Conservation (phyloP, 352 stramenopile genomes). For the Pythium sukuiense region DNA sequence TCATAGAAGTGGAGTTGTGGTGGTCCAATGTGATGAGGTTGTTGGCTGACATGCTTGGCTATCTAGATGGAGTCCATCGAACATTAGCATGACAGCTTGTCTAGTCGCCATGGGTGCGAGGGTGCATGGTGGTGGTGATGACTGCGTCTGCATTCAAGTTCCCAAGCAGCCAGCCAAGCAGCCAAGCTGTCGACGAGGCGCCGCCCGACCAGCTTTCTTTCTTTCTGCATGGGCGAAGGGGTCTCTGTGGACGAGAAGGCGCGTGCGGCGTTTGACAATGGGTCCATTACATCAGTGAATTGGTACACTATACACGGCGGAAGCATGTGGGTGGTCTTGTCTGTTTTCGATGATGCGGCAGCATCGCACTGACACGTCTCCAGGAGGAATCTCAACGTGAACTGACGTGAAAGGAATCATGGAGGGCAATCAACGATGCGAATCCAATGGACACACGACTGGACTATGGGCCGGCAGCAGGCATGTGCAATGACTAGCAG, state of each 20-base stretch:
- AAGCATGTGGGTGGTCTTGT: not conserved
- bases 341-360: not conserved
- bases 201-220: not conserved
- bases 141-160: not conserved
- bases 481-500: not conserved
- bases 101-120: not conserved
- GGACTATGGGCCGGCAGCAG: too few relatives aligned
- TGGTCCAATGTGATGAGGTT: not conserved
- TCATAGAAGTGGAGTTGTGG: not conserved
- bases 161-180: conserved; percentile 5
- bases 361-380: not conserved
- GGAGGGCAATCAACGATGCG: not conserved
- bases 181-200: conserved; percentile 4
- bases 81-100: not conserved
- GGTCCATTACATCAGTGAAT: not conserved
- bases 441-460: too few relatives aligned
- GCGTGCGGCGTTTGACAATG: not conserved
- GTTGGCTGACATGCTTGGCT: not conserved
- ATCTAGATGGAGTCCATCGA: not conserved
- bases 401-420: conserved; percentile 1
- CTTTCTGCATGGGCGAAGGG: not conserved
- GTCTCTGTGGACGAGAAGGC: not conserved
- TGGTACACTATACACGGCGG: not conserved
- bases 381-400: conserved; percentile 13
- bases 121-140: conserved; percentile 6